These are phyloP conservation scores for Ceriops tagal DNA, from an alignment of 345 rosid genomes.

Conservation along the genomic window DNA sequence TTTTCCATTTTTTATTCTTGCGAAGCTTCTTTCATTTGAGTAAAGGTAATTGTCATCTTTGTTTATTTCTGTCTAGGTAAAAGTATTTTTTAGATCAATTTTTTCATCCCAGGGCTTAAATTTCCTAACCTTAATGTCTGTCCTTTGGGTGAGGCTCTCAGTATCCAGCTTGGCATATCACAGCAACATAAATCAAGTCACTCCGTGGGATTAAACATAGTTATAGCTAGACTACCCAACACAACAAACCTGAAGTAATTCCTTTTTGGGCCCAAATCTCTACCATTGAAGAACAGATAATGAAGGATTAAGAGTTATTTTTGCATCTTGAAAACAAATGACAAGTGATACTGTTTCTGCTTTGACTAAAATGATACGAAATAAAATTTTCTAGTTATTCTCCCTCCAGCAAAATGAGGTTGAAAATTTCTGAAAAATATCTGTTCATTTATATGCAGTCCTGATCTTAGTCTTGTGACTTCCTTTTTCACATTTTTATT, in stretches of 20 bases:
- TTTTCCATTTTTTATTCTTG: not conserved
- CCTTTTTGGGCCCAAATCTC: too few relatives aligned
- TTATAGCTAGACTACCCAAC: not conserved
- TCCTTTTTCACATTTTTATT: slow-evolving; percentile 14
- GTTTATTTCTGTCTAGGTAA: not conserved
- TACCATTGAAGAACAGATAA: too few relatives aligned
- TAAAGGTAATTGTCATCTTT: not conserved
- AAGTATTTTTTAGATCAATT: not conserved
- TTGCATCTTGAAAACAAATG: not conserved
- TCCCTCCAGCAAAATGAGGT: too few relatives aligned
- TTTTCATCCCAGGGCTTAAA: too few relatives aligned
- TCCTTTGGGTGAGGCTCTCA: not conserved
- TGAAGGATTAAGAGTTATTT: too few relatives aligned
- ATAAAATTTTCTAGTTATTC: not conserved
- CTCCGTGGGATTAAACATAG: not conserved
- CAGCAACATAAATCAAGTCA: not conserved
- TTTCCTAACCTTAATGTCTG: too few relatives aligned
- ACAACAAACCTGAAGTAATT: too few relatives aligned
- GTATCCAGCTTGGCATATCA: not conserved
- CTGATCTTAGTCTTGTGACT: slow-evolving; percentile 16
- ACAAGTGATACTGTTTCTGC: not conserved
- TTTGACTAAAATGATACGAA: not conserved
- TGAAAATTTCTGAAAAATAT: not conserved
- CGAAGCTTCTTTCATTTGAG: slow-evolving; percentile 5
- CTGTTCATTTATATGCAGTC: not conserved